Base-by-base conservation (phyloP, 805 yeast species). In the Nakazawaea laoshanensis region DNA sequence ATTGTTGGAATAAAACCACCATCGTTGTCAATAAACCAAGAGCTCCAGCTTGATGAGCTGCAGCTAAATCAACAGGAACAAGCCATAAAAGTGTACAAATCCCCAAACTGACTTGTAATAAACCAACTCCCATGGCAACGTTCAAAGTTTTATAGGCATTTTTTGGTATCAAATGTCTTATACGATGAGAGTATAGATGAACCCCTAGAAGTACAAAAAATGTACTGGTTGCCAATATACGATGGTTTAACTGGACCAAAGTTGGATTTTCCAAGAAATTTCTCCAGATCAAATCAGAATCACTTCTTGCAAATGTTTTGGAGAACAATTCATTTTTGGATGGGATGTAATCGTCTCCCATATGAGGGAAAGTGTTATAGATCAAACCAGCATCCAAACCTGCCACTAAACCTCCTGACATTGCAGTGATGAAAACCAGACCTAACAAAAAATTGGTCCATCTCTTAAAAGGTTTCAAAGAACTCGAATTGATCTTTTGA, bases 361-460 rank as follows among this genome's bases (percentile, higher is more conserved):
- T 92, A 47, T 79, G 83, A 20, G 99, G 98, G 70, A 87, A 92
- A 4, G 94, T 80, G 57, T 92, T 92, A 59, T 92, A 92, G 44
- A 92, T 87, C 57, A 88, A 65, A 31, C 98, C 98, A 3, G 99
- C 98, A 58, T 92, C 98, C 35, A 92, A 65, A 7, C 98, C 98
- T 11, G 99, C 98, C 28, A 92, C 99, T 67, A 92, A 75, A 11
- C 95, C 96, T 40, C 98, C 99, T 8, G 95, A 74, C 94, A 92
- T 82, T 12, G 96, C 95, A 13, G 99, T 92, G 25, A 80, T 38
- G 46, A 87, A 89, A 1, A 89, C 80, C 33, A 89, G 59, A 2
- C 64, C 76, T 19, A 85, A 61, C 25, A 92, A 57, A 0, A 67
- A 80, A 7, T 59, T 38, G 2, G 84, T 69, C 21, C 68, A 46